phyloP scores from a whole-genome alignment of 371 early-diverging fungal genomes.

The Mortierella sp. region DNA sequence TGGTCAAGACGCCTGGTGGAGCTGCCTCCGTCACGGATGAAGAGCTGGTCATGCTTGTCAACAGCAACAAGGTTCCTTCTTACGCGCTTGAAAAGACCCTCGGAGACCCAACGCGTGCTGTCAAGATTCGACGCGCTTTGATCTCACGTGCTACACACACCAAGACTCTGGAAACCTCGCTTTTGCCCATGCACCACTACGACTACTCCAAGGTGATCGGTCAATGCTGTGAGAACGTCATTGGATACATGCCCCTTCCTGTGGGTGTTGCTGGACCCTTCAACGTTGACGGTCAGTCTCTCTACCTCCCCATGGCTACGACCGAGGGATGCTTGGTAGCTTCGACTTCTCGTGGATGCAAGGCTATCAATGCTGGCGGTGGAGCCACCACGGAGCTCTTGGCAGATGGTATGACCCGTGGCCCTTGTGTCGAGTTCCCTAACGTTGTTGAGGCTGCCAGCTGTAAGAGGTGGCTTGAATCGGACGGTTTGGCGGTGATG shows the following conservation, averaged over 20 bases:
- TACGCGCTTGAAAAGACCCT: slow-evolving; percentile 89
- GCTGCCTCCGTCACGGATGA: slow-evolving; percentile 68
- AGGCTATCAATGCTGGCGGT: slow-evolving; percentile 91
- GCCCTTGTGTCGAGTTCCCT: slow-evolving; percentile 92
- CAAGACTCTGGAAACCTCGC: slow-evolving; percentile 70
- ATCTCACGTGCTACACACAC: slow-evolving; percentile 78
- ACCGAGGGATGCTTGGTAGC: slow-evolving; percentile 98
- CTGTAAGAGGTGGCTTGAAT: slow-evolving; percentile 83
- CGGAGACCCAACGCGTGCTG: slow-evolving; percentile 83
- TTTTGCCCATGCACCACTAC: slow-evolving; percentile 83
- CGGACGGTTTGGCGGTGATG: slow-evolving; percentile 70
- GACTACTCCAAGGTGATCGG: slow-evolving; percentile 91
- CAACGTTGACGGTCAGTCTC: slow-evolving; percentile 78
- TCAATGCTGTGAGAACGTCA: slow-evolving; percentile 96
- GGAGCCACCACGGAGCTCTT: slow-evolving; percentile 89
- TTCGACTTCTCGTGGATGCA: slow-evolving; percentile 95
- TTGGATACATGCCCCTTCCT: slow-evolving; percentile 95
- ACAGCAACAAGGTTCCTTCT: slow-evolving; percentile 76
- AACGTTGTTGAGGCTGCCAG: slow-evolving; percentile 71
- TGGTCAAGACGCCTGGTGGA: slow-evolving; percentile 65
- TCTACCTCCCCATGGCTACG: slow-evolving; percentile 96
- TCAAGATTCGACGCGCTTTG: slow-evolving; percentile 81
- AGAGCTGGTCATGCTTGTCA: slow-evolving; percentile 81
- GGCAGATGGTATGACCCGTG: slow-evolving; percentile 94
- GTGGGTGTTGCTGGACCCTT: slow-evolving; percentile 94